These are phyloP conservation scores for Umbelopsis sp. DNA, from an alignment of 192 early-diverging fungal genomes.

Conservation along the genomic window DNA sequence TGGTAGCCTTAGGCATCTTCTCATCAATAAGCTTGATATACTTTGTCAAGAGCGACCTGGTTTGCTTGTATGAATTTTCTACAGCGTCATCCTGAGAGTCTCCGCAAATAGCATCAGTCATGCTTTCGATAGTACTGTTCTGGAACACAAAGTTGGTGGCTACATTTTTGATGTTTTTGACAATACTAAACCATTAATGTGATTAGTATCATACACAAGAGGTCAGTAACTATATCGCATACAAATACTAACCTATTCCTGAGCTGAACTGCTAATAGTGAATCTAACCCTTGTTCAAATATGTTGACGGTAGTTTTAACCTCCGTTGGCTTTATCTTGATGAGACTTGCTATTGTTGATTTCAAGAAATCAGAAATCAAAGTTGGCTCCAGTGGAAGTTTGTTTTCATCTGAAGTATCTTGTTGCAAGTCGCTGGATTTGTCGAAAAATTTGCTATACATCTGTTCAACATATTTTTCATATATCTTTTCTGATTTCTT, in stretches of 20 bases:
- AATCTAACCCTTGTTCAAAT: conserved; percentile 35
- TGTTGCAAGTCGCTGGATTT: neutral
- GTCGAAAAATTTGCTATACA: conserved; percentile 53
- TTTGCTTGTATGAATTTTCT: too few relatives aligned
- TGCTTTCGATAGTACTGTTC: conserved; percentile 16
- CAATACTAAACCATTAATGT: neutral
- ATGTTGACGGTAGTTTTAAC: conserved; percentile 8
- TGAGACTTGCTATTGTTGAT: conserved; percentile 8
- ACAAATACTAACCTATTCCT: conserved; percentile 20
- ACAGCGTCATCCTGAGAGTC: neutral
- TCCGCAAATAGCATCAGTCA: conserved; percentile 8
- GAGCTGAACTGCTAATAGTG: conserved; percentile 26
- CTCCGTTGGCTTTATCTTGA: neutral
- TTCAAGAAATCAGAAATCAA: conserved; percentile 14
- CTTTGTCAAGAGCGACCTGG: too few relatives aligned
- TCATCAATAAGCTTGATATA: conserved; percentile 16
- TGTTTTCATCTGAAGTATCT: neutral
- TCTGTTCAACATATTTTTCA: conserved; percentile 46
- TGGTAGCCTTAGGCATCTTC: neutral
- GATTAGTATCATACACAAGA: too few relatives aligned
- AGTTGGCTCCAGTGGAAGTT: neutral
- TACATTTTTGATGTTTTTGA: conserved; percentile 1
- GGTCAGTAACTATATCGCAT: too few relatives aligned
- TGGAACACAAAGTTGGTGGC: conserved; percentile 35
- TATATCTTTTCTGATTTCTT: conserved; percentile 51